These are phyloP conservation scores for Coemansia reversa DNA, from an alignment of 192 early-diverging fungal genomes.

Conservation along the genomic window DNA sequence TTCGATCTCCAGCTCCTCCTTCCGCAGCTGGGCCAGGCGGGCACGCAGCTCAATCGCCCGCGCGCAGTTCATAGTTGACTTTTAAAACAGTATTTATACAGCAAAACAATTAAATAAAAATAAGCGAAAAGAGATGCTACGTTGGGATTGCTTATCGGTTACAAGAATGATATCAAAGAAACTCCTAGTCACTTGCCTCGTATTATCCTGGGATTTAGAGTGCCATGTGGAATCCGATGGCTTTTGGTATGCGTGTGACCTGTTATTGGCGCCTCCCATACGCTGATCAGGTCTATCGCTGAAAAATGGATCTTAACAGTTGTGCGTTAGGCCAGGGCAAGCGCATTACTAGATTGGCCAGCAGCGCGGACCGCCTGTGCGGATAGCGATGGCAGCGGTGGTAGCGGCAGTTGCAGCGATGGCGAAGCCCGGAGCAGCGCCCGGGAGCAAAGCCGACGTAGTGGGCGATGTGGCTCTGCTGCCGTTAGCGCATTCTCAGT, in stretches of 20 bases:
- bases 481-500: neutral
- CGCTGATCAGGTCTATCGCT: neutral
- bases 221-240: neutral
- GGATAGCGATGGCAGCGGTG: neutral
- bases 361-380: neutral
- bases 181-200: neutral
- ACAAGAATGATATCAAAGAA: neutral
- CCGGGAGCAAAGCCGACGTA: constrained; percentile 23
- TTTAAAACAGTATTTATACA: neutral
- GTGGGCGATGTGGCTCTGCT: neutral
- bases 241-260: neutral
- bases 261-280: neutral
- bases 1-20: constrained; percentile 43
- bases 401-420: neutral
- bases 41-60: constrained; percentile 13
- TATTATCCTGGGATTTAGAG: neutral
- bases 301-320: neutral
- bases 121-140: neutral
- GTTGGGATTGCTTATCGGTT: neutral
- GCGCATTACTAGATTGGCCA: neutral
- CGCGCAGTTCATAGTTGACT: constrained; percentile 10
- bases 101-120: neutral
- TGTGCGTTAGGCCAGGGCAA: neutral
- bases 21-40: constrained; percentile 23
- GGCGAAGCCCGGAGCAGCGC: constrained; percentile 17